Evolutionary conservation across 805 yeast genomes (phyloP).

Genomic region (Candida multigemmis): DNA sequence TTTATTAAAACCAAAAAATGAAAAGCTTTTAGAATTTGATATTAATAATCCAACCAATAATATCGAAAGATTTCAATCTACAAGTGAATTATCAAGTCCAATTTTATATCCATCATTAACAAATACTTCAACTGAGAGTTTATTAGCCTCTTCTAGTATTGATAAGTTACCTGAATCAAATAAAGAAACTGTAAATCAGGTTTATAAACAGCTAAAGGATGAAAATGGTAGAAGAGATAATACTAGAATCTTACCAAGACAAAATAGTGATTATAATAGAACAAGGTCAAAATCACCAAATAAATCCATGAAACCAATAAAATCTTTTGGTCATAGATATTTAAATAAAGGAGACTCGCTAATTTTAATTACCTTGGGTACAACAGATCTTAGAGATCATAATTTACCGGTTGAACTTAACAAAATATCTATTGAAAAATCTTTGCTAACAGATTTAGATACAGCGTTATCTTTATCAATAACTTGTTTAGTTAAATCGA

Average conservation of each 20-base stretch:
- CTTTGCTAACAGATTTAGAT: constrained; percentile 76
- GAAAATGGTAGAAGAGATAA: constrained; percentile 5
- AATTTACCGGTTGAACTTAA: constrained; percentile 58
- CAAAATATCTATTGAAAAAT: constrained; percentile 65
- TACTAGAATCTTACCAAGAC: too few species aligned
- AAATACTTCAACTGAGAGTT: constrained; percentile 6
- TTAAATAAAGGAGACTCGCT: constrained; percentile 56
- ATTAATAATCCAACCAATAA: constrained; percentile 27
- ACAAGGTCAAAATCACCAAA: constrained; percentile 14
- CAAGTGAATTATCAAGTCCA: constrained; percentile 6
- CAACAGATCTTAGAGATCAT: constrained; percentile 63
- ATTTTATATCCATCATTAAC: constrained; percentile 3
- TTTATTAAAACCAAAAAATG: constrained; percentile 42
- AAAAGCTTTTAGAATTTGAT: constrained; percentile 22
- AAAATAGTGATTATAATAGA: background rate
- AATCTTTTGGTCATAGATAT: constrained; percentile 79
- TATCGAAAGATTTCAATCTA: constrained; percentile 10
- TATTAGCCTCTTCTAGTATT: constrained; percentile 18
- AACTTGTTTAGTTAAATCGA: constrained; percentile 22
- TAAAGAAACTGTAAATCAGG: constrained; percentile 22
- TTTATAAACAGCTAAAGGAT: constrained; percentile 31
- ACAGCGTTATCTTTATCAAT: constrained; percentile 76
- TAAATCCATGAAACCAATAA: constrained; percentile 43
- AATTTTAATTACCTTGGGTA: constrained; percentile 76
- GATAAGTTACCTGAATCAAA: constrained; percentile 28